phyloP scores from a whole-genome alignment of 306 rosid genomes.

The Trichosanthes cucumerina region DNA sequence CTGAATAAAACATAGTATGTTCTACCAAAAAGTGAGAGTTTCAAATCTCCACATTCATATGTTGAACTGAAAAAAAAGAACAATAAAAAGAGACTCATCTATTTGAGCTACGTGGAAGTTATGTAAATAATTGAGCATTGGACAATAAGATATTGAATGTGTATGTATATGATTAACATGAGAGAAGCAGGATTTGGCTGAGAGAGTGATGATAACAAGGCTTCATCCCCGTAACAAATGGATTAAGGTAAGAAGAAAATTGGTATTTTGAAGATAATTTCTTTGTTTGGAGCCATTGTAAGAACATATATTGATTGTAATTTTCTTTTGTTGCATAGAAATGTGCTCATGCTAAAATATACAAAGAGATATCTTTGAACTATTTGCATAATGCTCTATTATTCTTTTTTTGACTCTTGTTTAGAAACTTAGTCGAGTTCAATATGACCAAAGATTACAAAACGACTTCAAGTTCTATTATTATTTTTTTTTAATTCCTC shows the following conservation, averaged over 20 bases:
- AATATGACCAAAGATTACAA: no score
- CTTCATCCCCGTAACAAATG: slow-evolving; percentile 89
- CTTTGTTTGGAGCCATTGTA: not conserved
- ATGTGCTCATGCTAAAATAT: slow-evolving; percentile 91
- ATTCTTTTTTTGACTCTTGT: no score
- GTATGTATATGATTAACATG: slow-evolving; percentile 15
- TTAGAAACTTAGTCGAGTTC: no score
- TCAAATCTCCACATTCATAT: not conserved
- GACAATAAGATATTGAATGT: not conserved
- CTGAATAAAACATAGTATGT: not conserved
- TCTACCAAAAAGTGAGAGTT: not conserved
- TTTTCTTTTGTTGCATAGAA: slow-evolving; percentile 30
- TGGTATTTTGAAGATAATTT: not conserved
- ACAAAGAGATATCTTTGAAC: slow-evolving; percentile 72
- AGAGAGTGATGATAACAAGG: slow-evolving; percentile 92
- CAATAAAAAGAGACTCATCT: not conserved
- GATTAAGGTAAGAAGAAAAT: slow-evolving; percentile 57
- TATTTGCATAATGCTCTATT: no score
- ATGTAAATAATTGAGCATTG: not conserved
- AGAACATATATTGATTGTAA: not conserved
- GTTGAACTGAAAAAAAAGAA: not conserved
- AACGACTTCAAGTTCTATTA: no score
- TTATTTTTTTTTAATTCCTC: no score
- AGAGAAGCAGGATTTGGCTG: slow-evolving; percentile 93
- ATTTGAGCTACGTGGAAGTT: not conserved